Conservation (phyloP, 1,284 basidiomycete genomes). For the Trichosporon faecale region DNA sequence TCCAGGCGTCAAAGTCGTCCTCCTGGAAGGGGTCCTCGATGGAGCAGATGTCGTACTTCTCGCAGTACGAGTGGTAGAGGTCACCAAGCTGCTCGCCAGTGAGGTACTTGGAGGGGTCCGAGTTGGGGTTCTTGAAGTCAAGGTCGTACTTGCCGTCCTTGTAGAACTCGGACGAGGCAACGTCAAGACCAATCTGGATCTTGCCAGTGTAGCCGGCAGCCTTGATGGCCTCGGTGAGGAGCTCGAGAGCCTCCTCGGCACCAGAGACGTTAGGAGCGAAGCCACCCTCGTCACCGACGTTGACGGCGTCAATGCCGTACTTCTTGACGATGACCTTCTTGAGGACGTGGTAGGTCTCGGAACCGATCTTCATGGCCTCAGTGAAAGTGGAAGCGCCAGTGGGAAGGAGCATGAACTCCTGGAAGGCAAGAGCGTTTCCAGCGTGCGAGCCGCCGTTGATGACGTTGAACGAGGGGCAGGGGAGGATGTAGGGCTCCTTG, state of each 20-base stretch:
- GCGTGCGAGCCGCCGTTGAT: slow-evolving; percentile 99
- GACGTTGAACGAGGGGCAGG: slow-evolving; percentile 93
- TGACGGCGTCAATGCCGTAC: slow-evolving; percentile 99
- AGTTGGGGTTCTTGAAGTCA: slow-evolving; percentile 98
- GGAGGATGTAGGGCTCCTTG: slow-evolving; percentile 87
- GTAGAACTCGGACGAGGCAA: slow-evolving; percentile 99
- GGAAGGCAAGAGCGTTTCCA: slow-evolving; percentile 98
- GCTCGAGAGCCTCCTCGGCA: slow-evolving; percentile 95
- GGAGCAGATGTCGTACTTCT: slow-evolving; percentile 94
- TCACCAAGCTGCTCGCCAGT: slow-evolving; percentile 88
- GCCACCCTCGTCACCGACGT: slow-evolving; percentile 99
- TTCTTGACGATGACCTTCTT: slow-evolving; percentile 99
- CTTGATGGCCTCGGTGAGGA: slow-evolving; percentile 92
- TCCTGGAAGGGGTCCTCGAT: slow-evolving; percentile 99
- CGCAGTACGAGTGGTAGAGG: slow-evolving; percentile 78
- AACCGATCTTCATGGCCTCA: slow-evolving; percentile 97
- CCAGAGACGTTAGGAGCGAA: slow-evolving; percentile 98
- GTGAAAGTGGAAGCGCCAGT: slow-evolving; percentile 88
- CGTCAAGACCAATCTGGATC: slow-evolving; percentile 98
- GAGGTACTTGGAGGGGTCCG: slow-evolving; percentile 94
- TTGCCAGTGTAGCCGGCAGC: slow-evolving; percentile 98
- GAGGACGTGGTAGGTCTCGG: slow-evolving; percentile 96
- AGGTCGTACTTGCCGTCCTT: slow-evolving; percentile 99
- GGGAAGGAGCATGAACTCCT: slow-evolving; percentile 99
- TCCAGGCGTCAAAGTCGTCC: slow-evolving; percentile 99